Evolutionary conservation across 2,329 filamentous ascomycete species (phyloP).

Genomic region (Cryphonectria parasitica): DNA sequence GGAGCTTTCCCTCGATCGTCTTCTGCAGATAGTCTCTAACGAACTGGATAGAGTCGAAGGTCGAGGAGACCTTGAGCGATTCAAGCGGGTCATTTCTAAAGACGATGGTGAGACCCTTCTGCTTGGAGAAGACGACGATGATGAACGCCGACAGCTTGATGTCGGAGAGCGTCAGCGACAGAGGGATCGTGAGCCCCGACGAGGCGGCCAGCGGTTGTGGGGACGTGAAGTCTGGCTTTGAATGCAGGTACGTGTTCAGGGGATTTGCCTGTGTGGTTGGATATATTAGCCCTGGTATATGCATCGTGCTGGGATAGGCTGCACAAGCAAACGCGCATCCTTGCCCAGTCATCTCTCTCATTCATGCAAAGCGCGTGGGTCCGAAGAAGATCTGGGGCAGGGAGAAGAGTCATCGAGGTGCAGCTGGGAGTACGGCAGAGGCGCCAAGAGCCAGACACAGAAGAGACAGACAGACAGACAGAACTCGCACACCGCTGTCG

Average conservation of each 20-base stretch:
- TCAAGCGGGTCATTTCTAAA: conserved; percentile 98
- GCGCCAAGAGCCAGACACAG: conserved; percentile 3
- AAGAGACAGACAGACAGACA: conserved; percentile 7
- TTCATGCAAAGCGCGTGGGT: conserved; percentile 38
- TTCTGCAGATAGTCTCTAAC: conserved; percentile 95
- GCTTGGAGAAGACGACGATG: conserved; percentile 94
- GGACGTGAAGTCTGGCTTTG: conserved; percentile 89
- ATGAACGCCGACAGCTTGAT: conserved; percentile 97
- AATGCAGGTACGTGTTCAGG: conserved; percentile 91
- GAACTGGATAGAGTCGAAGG: conserved; percentile 98
- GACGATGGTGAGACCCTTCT: conserved; percentile 94
- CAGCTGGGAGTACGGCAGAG: conserved; percentile 8
- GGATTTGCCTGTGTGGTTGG: conserved; percentile 75
- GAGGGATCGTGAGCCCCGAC: conserved; percentile 91
- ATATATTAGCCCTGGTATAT: conserved; percentile 52
- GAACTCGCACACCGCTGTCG: conserved; percentile 7
- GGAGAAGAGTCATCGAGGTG: conserved; percentile 21
- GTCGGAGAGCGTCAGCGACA: conserved; percentile 94
- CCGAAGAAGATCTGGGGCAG: conserved; percentile 22
- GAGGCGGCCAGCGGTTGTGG: conserved; percentile 89
- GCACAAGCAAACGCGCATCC: conserved; percentile 40
- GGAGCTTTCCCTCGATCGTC: conserved; percentile 91
- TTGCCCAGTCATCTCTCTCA: conserved; percentile 38
- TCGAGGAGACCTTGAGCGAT: conserved; percentile 96
- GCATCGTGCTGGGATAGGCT: conserved; percentile 37